These are phyloP conservation scores for Datisca glomerata DNA, from an alignment of 306 rosid species.

Conservation along the genomic window DNA sequence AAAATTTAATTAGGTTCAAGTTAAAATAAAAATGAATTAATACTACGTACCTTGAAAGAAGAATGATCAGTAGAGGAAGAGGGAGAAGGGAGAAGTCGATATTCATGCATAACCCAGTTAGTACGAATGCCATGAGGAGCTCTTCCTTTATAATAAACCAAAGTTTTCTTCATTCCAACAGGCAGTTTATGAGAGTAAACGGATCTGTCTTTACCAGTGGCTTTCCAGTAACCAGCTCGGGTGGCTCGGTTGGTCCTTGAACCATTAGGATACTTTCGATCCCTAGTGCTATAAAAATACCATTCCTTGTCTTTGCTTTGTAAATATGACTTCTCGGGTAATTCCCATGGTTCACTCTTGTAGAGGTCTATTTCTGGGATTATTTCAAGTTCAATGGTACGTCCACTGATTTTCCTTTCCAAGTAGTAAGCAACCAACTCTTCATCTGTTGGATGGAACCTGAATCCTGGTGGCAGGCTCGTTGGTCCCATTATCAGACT, in stretches of 20 bases:
- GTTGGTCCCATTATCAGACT: slow-evolving; percentile 53
- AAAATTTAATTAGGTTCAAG: background rate
- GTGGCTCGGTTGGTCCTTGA: slow-evolving; percentile 87
- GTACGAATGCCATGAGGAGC: slow-evolving; percentile 85
- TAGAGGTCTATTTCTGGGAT: slow-evolving; percentile 88
- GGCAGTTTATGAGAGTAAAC: slow-evolving; percentile 44
- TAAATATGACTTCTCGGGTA: slow-evolving; percentile 71
- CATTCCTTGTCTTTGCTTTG: slow-evolving; percentile 94
- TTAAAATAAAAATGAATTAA: no score
- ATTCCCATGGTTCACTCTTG: slow-evolving; percentile 95
- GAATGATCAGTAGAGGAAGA: slow-evolving; percentile 25
- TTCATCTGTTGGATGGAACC: slow-evolving; percentile 93
- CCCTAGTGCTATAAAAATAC: slow-evolving; percentile 88
- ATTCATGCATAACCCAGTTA: slow-evolving; percentile 92
- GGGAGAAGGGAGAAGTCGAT: slow-evolving; percentile 44
- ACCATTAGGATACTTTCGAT: slow-evolving; percentile 80
- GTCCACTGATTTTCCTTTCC: slow-evolving; percentile 67
- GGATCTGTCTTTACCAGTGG: slow-evolving; percentile 72
- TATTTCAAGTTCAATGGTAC: slow-evolving; percentile 71
- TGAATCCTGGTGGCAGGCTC: slow-evolving; percentile 87
- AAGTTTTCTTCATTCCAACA: slow-evolving; percentile 82
- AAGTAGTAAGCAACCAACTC: slow-evolving; percentile 83
- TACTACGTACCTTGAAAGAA: slow-evolving; percentile 66
- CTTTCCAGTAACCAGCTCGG: slow-evolving; percentile 82
- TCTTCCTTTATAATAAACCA: slow-evolving; percentile 74